Conservation (phyloP, 2,329 filamentous ascomycete species). For the Lachnellula cervina region DNA sequence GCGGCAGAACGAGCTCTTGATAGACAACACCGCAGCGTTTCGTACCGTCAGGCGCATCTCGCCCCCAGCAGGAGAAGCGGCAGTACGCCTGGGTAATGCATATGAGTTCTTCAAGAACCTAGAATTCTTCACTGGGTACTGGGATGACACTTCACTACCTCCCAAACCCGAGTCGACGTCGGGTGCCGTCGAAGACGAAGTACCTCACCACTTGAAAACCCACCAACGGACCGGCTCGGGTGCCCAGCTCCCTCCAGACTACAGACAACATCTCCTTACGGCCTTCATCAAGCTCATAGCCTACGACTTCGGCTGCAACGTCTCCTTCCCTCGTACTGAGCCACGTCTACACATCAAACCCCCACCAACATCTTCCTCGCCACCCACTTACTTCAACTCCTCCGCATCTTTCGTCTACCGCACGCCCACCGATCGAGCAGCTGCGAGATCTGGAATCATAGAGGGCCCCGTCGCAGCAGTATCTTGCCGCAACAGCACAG, state of each 20-base stretch:
- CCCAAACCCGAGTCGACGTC: constrained; percentile 9
- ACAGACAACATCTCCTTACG: constrained; percentile 51
- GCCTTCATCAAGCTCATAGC: constrained; percentile 60
- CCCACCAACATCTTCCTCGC: constrained; percentile 26
- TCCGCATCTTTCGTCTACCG: constrained; percentile 57
- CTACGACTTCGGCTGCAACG: constrained; percentile 62
- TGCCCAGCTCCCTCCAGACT: constrained; percentile 53
- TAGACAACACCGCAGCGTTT: constrained; percentile 54
- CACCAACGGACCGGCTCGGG: constrained; percentile 47
- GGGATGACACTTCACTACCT: constrained; percentile 54
- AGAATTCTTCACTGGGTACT: constrained; percentile 53
- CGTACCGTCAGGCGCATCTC: constrained; percentile 56
- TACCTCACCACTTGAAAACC: constrained; percentile 18
- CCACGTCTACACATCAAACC: constrained; percentile 50
- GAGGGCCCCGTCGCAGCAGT: constrained; percentile 59
- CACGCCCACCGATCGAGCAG: constrained; percentile 53
- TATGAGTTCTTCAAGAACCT: constrained; percentile 63
- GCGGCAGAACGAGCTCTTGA: constrained; percentile 51
- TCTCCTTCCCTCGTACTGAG: constrained; percentile 51
- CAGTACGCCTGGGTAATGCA: constrained; percentile 54
- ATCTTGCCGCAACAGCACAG: constrained; percentile 51
- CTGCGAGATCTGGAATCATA: constrained; percentile 53
- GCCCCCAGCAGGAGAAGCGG: constrained; percentile 47
- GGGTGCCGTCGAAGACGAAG: constrained; percentile 12
- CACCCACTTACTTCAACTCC: constrained; percentile 49